A percentile compares a stretch with the other conserved stretches of the same genome.
Conservation (phyloP, 495 filamentous ascomycete genomes). For the Elaphomyces granulatus region DNA sequence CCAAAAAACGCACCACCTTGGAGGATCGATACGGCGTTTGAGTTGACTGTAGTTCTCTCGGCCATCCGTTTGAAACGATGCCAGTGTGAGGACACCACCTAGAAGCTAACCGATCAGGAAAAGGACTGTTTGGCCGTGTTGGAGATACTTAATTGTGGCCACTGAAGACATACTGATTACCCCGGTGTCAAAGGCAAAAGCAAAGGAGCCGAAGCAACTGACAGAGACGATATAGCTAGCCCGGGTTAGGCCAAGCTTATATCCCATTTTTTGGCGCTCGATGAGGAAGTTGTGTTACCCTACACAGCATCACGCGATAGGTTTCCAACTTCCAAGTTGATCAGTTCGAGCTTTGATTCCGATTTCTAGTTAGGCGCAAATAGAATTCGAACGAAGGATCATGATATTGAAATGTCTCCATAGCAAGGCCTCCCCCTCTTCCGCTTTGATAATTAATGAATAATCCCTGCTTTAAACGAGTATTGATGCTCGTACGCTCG, state of each 20-base stretch:
- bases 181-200: slow-evolving; percentile 27
- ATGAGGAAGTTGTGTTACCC: no score
- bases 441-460: no score
- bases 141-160: background rate
- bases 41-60: slow-evolving; percentile 25
- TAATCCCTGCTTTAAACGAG: no score
- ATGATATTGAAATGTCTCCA: no score
- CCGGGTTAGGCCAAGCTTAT: slow-evolving; percentile 20
- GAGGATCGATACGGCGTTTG: slow-evolving; percentile 29
- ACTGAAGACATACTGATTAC: slow-evolving; percentile 25
- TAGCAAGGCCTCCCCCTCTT: no score
- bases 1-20: slow-evolving; percentile 31
- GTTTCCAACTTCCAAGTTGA: no score
- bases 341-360: no score
- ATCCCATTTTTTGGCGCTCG: slow-evolving; percentile 14
- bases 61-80: slow-evolving; percentile 27
- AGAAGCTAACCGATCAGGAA: background rate
- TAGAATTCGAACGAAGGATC: no score
- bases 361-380: no score
- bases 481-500: no score
- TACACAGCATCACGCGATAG: no score
- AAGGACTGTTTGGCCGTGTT: background rate
- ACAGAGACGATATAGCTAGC: slow-evolving; percentile 23
- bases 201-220: slow-evolving; percentile 28
- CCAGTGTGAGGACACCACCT: slow-evolving; percentile 26